A percentile compares a stretch with the other conserved stretches of the same genome.
These are phyloP conservation scores for Avena eriantha DNA, from an alignment of 176 grass and related monocot genomes.

Conservation along the genomic window DNA sequence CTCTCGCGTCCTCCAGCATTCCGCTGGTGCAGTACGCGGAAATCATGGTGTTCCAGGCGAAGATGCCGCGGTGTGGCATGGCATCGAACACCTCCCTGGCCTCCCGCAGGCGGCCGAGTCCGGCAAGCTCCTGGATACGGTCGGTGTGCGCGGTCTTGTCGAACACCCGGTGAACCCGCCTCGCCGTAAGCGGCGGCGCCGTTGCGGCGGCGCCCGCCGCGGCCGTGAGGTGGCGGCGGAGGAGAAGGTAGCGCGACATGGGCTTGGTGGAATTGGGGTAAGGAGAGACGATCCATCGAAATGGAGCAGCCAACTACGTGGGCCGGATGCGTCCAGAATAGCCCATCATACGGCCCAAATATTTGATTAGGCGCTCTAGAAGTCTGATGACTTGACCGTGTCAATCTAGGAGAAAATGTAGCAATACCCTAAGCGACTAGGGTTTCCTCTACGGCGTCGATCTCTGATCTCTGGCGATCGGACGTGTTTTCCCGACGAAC, in stretches of 20 bases:
- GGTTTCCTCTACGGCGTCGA: too few relatives aligned
- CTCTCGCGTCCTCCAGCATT: constrained; percentile 46
- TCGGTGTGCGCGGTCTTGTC: constrained; percentile 20
- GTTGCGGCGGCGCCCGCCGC: not conserved
- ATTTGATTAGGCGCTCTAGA: too few relatives aligned
- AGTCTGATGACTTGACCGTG: too few relatives aligned
- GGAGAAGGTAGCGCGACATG: constrained; percentile 27
- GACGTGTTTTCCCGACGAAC: too few relatives aligned
- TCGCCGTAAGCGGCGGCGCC: not conserved
- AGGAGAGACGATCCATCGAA: too few relatives aligned
- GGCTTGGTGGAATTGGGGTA: constrained; percentile 23
- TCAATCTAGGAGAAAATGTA: too few relatives aligned
- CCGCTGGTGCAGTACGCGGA: constrained; percentile 46
- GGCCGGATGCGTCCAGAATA: too few relatives aligned
- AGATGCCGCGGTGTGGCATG: constrained; percentile 49
- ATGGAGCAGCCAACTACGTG: too few relatives aligned
- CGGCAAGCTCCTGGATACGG: constrained; percentile 49
- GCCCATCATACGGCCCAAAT: too few relatives aligned
- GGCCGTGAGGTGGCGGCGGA: constrained; percentile 42
- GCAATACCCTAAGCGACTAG: too few relatives aligned
- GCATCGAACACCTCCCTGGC: constrained; percentile 60
- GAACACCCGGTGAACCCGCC: not conserved
- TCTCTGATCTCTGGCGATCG: too few relatives aligned
- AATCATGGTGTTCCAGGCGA: constrained; percentile 64
- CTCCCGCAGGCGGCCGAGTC: constrained; percentile 45